These are phyloP conservation scores for Aspergillus felis DNA, from an alignment of 2,329 filamentous ascomycete species.

Conservation along the genomic window DNA sequence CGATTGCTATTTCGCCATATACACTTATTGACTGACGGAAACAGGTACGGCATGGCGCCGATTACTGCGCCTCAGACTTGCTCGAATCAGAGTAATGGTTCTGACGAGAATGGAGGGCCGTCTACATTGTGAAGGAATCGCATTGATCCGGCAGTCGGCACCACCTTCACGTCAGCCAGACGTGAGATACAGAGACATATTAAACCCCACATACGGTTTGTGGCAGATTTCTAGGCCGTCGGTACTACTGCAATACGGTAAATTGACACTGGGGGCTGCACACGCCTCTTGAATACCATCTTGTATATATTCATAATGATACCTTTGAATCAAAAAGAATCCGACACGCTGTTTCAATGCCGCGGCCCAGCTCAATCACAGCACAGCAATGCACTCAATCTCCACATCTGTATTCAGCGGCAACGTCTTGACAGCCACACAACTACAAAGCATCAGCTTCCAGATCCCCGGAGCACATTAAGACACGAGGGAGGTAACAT, in stretches of 20 bases:
- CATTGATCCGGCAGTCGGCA: not conserved
- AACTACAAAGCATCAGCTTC: constrained; percentile 35
- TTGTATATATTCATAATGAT: not conserved
- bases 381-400: constrained; percentile 81
- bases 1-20: not conserved
- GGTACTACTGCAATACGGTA: not conserved
- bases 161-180: not conserved
- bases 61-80: not conserved
- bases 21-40: not conserved
- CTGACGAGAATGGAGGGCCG: not conserved
- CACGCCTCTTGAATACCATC: not conserved
- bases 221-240: no score
- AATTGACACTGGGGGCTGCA: not conserved
- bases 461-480: not conserved
- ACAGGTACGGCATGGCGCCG: not conserved
- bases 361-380: constrained; percentile 35
- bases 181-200: not conserved
- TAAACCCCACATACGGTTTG: not conserved
- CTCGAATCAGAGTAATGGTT: not conserved
- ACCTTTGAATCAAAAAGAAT: not conserved
- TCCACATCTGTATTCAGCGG: constrained; percentile 84
- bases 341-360: not conserved
- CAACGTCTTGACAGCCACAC: constrained; percentile 83
- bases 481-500: constrained; percentile 6
- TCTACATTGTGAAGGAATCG: not conserved